Base-by-base conservation (phyloP, 2,329 filamentous ascomycete genomes). In the Phoma sp. region DNA sequence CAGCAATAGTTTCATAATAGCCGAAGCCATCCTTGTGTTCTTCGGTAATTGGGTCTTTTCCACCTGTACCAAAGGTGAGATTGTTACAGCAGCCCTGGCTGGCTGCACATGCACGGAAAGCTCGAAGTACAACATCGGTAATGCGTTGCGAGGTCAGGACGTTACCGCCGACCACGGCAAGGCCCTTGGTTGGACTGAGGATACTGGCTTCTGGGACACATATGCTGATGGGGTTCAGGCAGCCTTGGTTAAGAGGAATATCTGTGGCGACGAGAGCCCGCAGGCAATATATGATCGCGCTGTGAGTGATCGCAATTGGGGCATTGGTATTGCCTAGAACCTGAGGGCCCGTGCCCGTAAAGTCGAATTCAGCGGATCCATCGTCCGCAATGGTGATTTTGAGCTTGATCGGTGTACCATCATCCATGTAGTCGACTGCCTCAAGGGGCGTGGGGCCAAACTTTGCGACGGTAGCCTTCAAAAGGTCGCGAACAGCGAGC, bases 271-370 rank as follows among this genome's bases (percentile, higher is more conserved):
- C 60, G 1, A 78, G 60, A 15, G 70, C 25, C 10, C 51, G 68
- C 12, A 78, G 61, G n/a, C 61, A 66, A 49, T 77, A 78, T 47
- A 78, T 76, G 36, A 77, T 73, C 23, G 76, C 91, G 15, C 82
- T 87, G 67, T 89, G 92, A 74, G 60, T 63, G 46, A 78, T 77
- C 11, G 72, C 69, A 23, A 73, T 62, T 2, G 76, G 76, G 14
- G 50, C 47, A 42, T 77, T 77, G 39, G 65, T 68, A 48, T 76
- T 76, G 1, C 73, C 73, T 55, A 66, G 72, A 6, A 63, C 62
- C 47, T 78, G 72, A 1, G 67, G 30, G 9, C 59, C 57, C 7
- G 52, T 52, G 47, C 66, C 20, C 9, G 42, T 48, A 9, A 46
- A 42, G 15, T 78, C 58, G 29, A 56, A 56, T 7, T 36, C 38